Evolutionary conservation across 345 rosid genomes (phyloP).

Genomic region (Alliaria petiolata): DNA sequence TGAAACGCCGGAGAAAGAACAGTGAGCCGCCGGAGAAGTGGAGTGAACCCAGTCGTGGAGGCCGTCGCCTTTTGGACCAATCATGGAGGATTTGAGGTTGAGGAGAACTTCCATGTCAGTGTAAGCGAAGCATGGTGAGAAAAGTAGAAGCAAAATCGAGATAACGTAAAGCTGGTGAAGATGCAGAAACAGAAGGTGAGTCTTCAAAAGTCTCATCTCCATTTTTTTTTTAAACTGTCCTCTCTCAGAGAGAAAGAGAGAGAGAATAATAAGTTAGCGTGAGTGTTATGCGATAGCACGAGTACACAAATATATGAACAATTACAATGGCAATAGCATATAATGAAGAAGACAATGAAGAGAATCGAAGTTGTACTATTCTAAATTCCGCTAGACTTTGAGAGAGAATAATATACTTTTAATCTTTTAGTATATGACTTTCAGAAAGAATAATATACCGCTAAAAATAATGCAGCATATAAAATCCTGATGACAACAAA

Average conservation of each 20-base stretch:
- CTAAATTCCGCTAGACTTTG: constrained; percentile 18
- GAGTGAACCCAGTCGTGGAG: constrained; percentile 68
- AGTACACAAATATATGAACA: constrained; percentile 8
- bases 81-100: constrained; percentile 61
- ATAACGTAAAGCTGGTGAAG: constrained; percentile 10
- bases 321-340: constrained; percentile 9
- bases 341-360: constrained; percentile 21
- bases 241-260: neutral
- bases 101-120: constrained; percentile 56
- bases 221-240: neutral
- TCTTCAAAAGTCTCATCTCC: constrained; percentile 27
- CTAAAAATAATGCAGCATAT: constrained; percentile 1
- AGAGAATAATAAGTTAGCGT: constrained; percentile 28
- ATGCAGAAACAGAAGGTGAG: constrained; percentile 14
- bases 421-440: neutral
- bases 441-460: constrained; percentile 4
- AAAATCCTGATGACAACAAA: too few species aligned
- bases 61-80: constrained; percentile 46
- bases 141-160: constrained; percentile 17
- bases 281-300: constrained; percentile 28
- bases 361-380: constrained; percentile 43
- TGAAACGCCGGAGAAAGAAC: constrained; percentile 75
- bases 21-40: constrained; percentile 49
- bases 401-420: constrained; percentile 14
- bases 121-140: constrained; percentile 31